A percentile compares a stretch with the other conserved stretches of the same genome.
Evolutionary conservation across 805 yeast species (phyloP).

Genomic region (Zygosaccharomyces lentus): DNA sequence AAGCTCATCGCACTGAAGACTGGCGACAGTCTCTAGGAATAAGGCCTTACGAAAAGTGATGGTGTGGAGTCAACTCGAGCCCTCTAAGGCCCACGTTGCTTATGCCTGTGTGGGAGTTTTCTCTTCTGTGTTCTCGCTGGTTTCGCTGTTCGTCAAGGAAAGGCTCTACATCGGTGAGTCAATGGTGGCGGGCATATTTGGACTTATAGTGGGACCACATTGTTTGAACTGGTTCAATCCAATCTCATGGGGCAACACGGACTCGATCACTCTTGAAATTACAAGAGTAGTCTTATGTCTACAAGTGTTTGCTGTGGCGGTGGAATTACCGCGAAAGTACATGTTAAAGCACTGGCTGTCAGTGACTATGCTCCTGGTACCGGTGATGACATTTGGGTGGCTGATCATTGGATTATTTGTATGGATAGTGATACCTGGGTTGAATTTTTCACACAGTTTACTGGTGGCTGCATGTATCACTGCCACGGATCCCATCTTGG

Average conservation of each 20-base stretch:
- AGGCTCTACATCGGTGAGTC: conserved; percentile 87
- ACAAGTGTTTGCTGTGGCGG: conserved; percentile 92
- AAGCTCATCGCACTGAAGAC: neutral
- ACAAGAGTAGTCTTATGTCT: conserved; percentile 78
- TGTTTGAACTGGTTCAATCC: conserved; percentile 83
- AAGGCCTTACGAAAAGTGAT: conserved; percentile 19
- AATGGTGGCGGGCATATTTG: conserved; percentile 79
- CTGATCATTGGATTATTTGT: conserved; percentile 72
- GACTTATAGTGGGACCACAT: conserved; percentile 85
- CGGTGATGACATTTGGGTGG: conserved; percentile 93
- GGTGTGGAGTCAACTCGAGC: conserved; percentile 34
- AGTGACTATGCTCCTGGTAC: conserved; percentile 66
- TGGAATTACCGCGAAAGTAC: conserved; percentile 84
- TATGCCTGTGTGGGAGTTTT: conserved; percentile 86
- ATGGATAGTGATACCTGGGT: conserved; percentile 70
- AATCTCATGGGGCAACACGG: conserved; percentile 77
- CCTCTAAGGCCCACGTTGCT: conserved; percentile 71
- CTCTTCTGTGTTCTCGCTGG: conserved; percentile 71
- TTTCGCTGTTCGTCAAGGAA: conserved; percentile 80
- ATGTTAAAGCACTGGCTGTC: conserved; percentile 82
- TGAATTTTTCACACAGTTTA: conserved; percentile 66
- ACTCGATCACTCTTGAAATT: conserved; percentile 75
- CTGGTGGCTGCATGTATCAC: conserved; percentile 84
- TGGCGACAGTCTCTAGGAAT: neutral
- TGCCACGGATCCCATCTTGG: conserved; percentile 92